Evolutionary conservation across 2,329 filamentous ascomycete species (phyloP), one percentile per base, ranked within the genome.

Genomic region (Aureobasidium lini): DNA sequence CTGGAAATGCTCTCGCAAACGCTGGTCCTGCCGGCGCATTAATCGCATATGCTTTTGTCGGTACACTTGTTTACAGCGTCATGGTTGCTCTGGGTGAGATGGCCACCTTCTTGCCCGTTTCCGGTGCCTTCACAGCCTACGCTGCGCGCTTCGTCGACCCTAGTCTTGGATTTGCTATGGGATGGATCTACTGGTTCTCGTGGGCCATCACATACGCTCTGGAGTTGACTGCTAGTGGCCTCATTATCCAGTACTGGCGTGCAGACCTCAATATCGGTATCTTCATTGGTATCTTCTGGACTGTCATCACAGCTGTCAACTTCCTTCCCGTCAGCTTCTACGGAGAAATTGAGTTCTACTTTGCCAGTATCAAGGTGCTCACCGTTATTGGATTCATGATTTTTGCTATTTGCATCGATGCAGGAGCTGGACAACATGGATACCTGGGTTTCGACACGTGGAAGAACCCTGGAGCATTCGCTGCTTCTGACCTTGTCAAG

Each of bases 361-460:
- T 81, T 64, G 75, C 78, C 1, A 68, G 72, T 2, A 73, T 79
- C 60, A 81, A 82, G 63, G 75, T 82, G 53, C 71, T 81, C 50
- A 78, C 78, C 16, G 72, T 82, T 49, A 64, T 81, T 32, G 81
- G 80, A 15, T 72, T 73, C 64, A 61, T 73, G 34, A 67, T 72
- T 61, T 70, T 78, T 59, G 75, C 71, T 16, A 67, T 75, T 70
- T 69, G 76, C 68, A 75, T 66, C 63, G 68, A 71, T 52, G 70
- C 69, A 16, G 70, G 70, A 39, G 76, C 73, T 0, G 72, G 81
- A 60, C 68, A 77, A 62, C 72, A 78, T 64, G 80, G 82, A 40
- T 84, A 86, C 68, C 77, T 86, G 18, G 84, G 85, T 32, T 84
- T 81, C 46, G 76, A 80, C 50, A 85, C 81, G 70, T 71, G 70